Evolutionary conservation across 2,329 filamentous ascomycete species (phyloP).

Genomic region (Penicillium capsulatum): DNA sequence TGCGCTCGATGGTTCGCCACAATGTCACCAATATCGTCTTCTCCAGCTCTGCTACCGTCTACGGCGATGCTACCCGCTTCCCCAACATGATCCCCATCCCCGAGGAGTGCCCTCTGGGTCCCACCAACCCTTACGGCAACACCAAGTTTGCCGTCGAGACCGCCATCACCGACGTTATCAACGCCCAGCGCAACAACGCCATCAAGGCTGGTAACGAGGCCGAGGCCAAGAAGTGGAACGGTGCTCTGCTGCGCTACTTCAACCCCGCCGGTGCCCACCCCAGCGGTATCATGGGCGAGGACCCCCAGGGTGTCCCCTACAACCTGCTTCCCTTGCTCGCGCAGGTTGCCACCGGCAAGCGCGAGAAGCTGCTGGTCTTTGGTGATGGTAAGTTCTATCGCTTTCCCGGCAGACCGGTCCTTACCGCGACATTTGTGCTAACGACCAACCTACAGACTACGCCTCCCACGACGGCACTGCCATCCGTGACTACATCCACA

Average conservation of each 20-base stretch:
- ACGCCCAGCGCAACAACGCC: conserved; percentile 76
- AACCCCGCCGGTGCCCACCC: conserved; percentile 95
- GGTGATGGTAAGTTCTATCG: conserved; percentile 68
- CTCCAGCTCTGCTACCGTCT: conserved; percentile 95
- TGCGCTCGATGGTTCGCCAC: conserved; percentile 81
- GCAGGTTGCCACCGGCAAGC: conserved; percentile 91
- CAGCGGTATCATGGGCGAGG: conserved; percentile 95
- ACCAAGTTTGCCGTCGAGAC: conserved; percentile 91
- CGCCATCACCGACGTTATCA: conserved; percentile 86
- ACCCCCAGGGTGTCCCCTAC: conserved; percentile 91
- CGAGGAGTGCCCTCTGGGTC: conserved; percentile 90
- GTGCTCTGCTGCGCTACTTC: conserved; percentile 90
- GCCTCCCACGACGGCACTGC: conserved; percentile 47
- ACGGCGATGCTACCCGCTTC: conserved; percentile 94
- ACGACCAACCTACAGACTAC: conserved; percentile 63
- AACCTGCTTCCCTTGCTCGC: conserved; percentile 92
- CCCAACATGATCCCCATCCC: conserved; percentile 98
- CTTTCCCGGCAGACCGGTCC: too few relatives aligned
- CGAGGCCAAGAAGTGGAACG: conserved; percentile 79
- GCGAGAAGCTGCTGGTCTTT: conserved; percentile 90
- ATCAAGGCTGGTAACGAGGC: conserved; percentile 70
- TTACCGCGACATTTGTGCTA: conserved; percentile 1
- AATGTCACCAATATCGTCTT: conserved; percentile 97
- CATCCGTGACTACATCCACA: conserved; percentile 71
- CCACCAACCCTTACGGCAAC: conserved; percentile 96